Evolutionary conservation across 495 filamentous ascomycete genomes (phyloP).

Genomic region (Evansstolkia leycettana): DNA sequence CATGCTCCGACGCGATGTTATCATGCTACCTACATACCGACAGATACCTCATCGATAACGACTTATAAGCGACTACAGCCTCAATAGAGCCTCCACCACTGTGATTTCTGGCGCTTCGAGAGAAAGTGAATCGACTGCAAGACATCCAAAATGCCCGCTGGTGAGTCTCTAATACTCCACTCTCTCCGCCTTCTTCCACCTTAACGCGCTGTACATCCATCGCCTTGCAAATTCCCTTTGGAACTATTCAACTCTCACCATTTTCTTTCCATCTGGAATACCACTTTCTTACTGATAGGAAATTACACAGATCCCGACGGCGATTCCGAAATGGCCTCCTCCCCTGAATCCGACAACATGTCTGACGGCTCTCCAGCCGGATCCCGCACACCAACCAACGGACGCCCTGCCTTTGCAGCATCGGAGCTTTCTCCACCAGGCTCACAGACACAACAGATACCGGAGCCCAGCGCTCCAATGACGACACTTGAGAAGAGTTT

Average conservation of each 20-base stretch:
- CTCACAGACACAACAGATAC: constrained; percentile 29
- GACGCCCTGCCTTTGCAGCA: constrained; percentile 7
- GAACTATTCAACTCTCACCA: too few relatives aligned
- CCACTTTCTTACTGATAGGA: too few relatives aligned
- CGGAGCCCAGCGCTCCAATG: constrained; percentile 8
- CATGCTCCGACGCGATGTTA: too few relatives aligned
- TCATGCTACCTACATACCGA: too few relatives aligned
- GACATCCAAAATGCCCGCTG: neutral
- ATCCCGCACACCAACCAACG: constrained; percentile 23
- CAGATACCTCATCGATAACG: too few relatives aligned
- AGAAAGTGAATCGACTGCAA: too few relatives aligned
- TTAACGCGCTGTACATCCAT: neutral
- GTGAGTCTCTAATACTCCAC: neutral
- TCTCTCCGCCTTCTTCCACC: too few relatives aligned
- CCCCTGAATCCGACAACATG: constrained; percentile 27
- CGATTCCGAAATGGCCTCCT: constrained; percentile 47
- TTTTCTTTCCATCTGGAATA: too few relatives aligned
- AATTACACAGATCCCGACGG: constrained; percentile 36
- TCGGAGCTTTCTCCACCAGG: constrained; percentile 43
- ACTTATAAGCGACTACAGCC: too few relatives aligned
- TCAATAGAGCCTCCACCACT: too few relatives aligned
- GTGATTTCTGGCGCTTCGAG: too few relatives aligned
- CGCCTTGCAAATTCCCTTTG: too few relatives aligned
- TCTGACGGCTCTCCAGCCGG: constrained; percentile 19
- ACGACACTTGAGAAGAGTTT: constrained; percentile 2